Evolutionary conservation across 345 rosid species (phyloP).

Genomic region (Rhodamnia rubescens): DNA sequence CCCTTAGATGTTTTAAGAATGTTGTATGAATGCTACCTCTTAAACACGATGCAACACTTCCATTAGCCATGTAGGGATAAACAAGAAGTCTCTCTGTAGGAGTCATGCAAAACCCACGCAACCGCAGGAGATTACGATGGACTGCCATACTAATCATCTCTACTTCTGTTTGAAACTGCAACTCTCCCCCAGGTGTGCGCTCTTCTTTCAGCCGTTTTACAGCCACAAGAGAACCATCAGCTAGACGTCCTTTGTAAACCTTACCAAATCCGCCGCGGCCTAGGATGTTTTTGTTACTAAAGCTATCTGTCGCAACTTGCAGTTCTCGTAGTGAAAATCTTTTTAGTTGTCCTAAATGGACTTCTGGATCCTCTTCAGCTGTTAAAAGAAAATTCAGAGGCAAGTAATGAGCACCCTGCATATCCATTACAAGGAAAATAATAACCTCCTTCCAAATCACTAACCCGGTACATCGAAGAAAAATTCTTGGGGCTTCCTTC

Average conservation of each 20-base stretch:
- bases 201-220: slow-evolving; percentile 96
- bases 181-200: slow-evolving; percentile 94
- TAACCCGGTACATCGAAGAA: slow-evolving; percentile 96
- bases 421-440: neutral
- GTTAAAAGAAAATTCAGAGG: slow-evolving; percentile 11
- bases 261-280: slow-evolving; percentile 99
- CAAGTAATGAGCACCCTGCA: neutral
- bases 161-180: slow-evolving; percentile 97
- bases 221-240: slow-evolving; percentile 90
- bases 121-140: slow-evolving; percentile 83
- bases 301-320: slow-evolving; percentile 90
- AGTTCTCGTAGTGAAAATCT: slow-evolving; percentile 89
- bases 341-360: slow-evolving; percentile 94
- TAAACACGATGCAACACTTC: slow-evolving; percentile 95
- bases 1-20: neutral
- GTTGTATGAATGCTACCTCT: slow-evolving; percentile 36
- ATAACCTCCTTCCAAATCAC: slow-evolving; percentile 9
- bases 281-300: slow-evolving; percentile 83
- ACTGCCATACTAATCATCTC: slow-evolving; percentile 99
- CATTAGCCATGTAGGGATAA: slow-evolving; percentile 98
- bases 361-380: slow-evolving; percentile 99
- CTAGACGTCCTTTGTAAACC: slow-evolving; percentile 88
- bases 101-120: slow-evolving; percentile 97
- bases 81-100: slow-evolving; percentile 90
- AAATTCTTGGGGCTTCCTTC: slow-evolving; percentile 81